These are phyloP conservation scores for Wickerhamomyces hampshirensis DNA, from an alignment of 805 yeast genomes.

Conservation along the genomic window DNA sequence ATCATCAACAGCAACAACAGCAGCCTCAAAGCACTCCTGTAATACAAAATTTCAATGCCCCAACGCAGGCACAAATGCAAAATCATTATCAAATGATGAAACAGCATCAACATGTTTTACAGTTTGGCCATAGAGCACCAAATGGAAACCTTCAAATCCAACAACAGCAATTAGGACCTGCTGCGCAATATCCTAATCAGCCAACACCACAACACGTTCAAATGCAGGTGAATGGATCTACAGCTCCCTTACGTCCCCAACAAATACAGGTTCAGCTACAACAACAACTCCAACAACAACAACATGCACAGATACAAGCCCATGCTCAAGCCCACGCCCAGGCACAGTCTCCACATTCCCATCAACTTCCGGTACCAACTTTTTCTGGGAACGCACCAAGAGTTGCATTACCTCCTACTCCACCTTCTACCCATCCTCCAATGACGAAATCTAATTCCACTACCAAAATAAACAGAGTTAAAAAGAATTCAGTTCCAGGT, in stretches of 20 bases:
- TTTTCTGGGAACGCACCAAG: slow-evolving; percentile 1
- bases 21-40: slow-evolving; percentile 1
- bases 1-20: slow-evolving; percentile 8
- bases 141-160: background rate
- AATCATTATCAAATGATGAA: slow-evolving; percentile 1
- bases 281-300: slow-evolving; percentile 7
- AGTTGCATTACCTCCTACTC: slow-evolving; percentile 10
- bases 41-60: slow-evolving; percentile 3
- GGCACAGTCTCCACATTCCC: background rate
- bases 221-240: slow-evolving; percentile 1
- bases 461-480: slow-evolving; percentile 18
- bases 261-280: background rate
- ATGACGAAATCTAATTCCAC: slow-evolving; percentile 19
- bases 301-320: slow-evolving; percentile 12
- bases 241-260: slow-evolving; percentile 2
- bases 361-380: background rate
- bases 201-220: slow-evolving; percentile 2
- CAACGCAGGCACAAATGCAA: slow-evolving; percentile 7
- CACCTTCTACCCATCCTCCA: slow-evolving; percentile 10
- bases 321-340: slow-evolving; percentile 7
- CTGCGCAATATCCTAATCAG: background rate
- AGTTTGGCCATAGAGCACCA: background rate
- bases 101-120: background rate
- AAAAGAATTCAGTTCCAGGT: slow-evolving; percentile 17
- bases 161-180: background rate